Conservation (phyloP, 2,329 filamentous ascomycete genomes). For the Verticillium nubilum region DNA sequence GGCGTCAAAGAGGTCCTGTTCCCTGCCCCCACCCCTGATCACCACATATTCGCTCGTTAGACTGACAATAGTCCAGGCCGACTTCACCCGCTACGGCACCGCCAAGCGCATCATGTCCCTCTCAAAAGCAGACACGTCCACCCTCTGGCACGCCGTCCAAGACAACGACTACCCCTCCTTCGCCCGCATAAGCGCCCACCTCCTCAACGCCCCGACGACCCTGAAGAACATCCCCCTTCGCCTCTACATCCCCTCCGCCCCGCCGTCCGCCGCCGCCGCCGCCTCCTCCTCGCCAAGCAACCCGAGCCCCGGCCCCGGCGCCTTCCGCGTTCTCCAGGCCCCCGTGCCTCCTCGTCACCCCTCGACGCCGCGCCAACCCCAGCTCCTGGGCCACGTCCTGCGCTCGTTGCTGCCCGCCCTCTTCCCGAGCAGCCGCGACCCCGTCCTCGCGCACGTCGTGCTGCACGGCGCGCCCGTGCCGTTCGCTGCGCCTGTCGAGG, state of each 20-base stretch:
- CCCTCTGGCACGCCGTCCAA: conserved; percentile 75
- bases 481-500: conserved; percentile 72
- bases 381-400: conserved; percentile 68
- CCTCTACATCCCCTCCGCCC: conserved; percentile 71
- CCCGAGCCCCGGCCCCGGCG: conserved; percentile 28
- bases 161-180: conserved; percentile 72
- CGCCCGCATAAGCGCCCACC: conserved; percentile 66
- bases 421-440: conserved; percentile 81
- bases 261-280: conserved; percentile 24
- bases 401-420: conserved; percentile 70
- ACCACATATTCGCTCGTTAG: too few relatives aligned
- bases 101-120: conserved; percentile 87
- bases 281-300: neutral
- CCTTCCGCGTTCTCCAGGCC: conserved; percentile 71
- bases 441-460: conserved; percentile 76
- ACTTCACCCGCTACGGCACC: conserved; percentile 82
- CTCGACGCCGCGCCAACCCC: conserved; percentile 32
- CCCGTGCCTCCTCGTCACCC: conserved; percentile 50
- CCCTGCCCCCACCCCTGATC: neutral
- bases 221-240: conserved; percentile 83
- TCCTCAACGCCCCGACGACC: conserved; percentile 69
- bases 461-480: conserved; percentile 83
- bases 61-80: too few relatives aligned
- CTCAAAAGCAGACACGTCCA: conserved; percentile 75
- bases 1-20: conserved; percentile 55